Percentiles rank a stretch among this genome's conserved stretches.
These are phyloP conservation scores for Phascolomyces articulosus DNA, from an alignment of 371 early-diverging fungal genomes.

Conservation along the genomic window DNA sequence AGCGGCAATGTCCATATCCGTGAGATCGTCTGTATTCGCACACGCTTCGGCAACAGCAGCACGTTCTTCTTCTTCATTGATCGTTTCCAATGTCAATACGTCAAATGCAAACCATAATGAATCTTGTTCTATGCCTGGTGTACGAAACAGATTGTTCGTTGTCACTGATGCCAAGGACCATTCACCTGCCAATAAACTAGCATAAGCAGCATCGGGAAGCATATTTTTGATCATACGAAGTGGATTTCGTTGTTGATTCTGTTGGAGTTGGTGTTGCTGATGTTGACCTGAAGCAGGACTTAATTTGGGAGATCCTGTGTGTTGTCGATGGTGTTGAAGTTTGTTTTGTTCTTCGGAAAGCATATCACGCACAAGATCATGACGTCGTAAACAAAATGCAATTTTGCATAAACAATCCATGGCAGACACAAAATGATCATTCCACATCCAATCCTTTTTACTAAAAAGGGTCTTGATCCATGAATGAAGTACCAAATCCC, in stretches of 20 bases:
- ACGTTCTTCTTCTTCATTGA: slow-evolving; percentile 46
- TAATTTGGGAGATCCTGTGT: slow-evolving; percentile 23
- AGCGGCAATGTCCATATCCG: slow-evolving; percentile 26
- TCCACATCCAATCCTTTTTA: slow-evolving; percentile 50
- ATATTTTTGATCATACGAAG: slow-evolving; percentile 37
- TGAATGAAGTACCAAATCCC: slow-evolving; percentile 45
- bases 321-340: slow-evolving; percentile 19
- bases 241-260: slow-evolving; percentile 21
- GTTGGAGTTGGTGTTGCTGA: slow-evolving; percentile 22
- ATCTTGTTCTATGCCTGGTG: slow-evolving; percentile 49
- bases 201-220: slow-evolving; percentile 46
- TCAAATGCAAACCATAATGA: slow-evolving; percentile 65
- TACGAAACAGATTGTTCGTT: slow-evolving; percentile 43
- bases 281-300: slow-evolving; percentile 18
- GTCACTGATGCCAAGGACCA: slow-evolving; percentile 57
- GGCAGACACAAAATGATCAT: slow-evolving; percentile 25
- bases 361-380: slow-evolving; percentile 29
- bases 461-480: slow-evolving; percentile 44
- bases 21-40: slow-evolving; percentile 26
- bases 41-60: slow-evolving; percentile 35
- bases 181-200: slow-evolving; percentile 56
- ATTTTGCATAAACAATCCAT: slow-evolving; percentile 38
- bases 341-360: slow-evolving; percentile 30
- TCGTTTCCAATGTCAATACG: slow-evolving; percentile 57
- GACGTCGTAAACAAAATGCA: slow-evolving; percentile 27